Conservation (phyloP, 1,284 basidiomycete species). For the Malassezia furfur region DNA sequence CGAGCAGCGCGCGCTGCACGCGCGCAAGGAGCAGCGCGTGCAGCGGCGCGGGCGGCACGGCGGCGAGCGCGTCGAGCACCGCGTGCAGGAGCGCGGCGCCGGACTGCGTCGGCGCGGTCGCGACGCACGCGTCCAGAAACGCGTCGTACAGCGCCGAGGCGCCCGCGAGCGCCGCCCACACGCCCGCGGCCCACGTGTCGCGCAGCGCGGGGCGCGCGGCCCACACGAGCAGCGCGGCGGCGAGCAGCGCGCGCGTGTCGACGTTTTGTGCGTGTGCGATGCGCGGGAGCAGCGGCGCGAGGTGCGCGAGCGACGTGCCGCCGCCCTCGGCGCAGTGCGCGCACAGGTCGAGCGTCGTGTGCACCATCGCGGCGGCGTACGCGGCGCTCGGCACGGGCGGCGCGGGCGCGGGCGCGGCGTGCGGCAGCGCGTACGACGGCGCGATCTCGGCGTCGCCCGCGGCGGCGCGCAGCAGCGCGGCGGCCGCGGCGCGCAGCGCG, state of each 20-base stretch:
- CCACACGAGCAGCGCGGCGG: background rate
- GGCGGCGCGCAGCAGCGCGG: background rate
- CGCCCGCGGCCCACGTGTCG: background rate
- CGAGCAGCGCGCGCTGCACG: background rate
- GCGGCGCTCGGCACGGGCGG: background rate
- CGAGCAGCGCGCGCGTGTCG: background rate
- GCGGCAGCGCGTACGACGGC: background rate
- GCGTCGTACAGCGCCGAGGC: background rate
- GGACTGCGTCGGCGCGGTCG: background rate
- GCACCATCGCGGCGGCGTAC: background rate
- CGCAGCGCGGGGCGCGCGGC: slow-evolving; percentile 7
- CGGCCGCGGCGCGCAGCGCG: background rate
- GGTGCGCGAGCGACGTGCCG: background rate
- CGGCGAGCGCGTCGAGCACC: slow-evolving; percentile 6
- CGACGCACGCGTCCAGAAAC: slow-evolving; percentile 6
- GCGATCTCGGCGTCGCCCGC: background rate
- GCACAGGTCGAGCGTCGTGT: background rate
- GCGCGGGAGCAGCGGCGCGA: background rate
- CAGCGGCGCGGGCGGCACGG: background rate
- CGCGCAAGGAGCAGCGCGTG: background rate
- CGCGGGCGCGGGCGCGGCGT: background rate
- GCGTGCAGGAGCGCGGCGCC: background rate
- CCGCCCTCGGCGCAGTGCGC: background rate
- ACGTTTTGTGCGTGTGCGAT: background rate
- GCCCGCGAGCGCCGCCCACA: background rate